Evolutionary conservation across 2,329 filamentous ascomycete species (phyloP).

Genomic region (Cordyceps pruinosa): DNA sequence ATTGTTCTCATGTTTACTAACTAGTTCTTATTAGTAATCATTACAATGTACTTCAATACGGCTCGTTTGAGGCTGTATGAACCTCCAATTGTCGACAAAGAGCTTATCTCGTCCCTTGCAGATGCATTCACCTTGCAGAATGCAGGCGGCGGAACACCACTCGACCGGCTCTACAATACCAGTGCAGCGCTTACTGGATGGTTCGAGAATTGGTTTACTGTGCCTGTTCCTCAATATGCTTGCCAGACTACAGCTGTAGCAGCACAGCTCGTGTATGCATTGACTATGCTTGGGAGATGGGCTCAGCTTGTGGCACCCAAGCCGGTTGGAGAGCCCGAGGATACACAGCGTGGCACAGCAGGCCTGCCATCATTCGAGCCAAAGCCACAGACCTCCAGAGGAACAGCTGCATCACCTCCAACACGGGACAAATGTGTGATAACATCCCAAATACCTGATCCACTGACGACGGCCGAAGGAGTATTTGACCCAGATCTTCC

Average conservation of each 20-base stretch:
- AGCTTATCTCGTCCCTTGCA: slow-evolving; percentile 35
- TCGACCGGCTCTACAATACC: slow-evolving; percentile 45
- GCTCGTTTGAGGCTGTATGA: slow-evolving; percentile 40
- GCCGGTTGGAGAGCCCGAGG: slow-evolving; percentile 12
- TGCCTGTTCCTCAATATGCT: slow-evolving; percentile 37
- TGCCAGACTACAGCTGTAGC: slow-evolving; percentile 39
- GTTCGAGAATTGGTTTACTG: slow-evolving; percentile 41
- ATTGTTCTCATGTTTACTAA: not conserved
- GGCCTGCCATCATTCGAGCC: slow-evolving; percentile 10
- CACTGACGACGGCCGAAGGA: not conserved
- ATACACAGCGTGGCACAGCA: not conserved
- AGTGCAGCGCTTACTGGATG: slow-evolving; percentile 40
- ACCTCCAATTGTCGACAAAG: slow-evolving; percentile 36
- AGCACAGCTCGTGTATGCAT: slow-evolving; percentile 42
- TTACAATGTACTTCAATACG: slow-evolving; percentile 34
- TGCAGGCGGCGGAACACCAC: slow-evolving; percentile 31
- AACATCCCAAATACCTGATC: not conserved
- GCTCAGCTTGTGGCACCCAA: slow-evolving; percentile 38
- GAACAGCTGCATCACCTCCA: not conserved
- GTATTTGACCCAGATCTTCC: slow-evolving; percentile 32
- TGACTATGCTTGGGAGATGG: slow-evolving; percentile 46
- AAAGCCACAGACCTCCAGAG: not conserved
- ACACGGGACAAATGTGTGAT: not conserved
- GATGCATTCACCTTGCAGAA: slow-evolving; percentile 34
- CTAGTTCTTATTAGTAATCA: slow-evolving; percentile 24